A percentile compares a stretch with the other conserved stretches of the same genome.
Evolutionary conservation across 352 stramenopile genomes (phyloP).

Genomic region (Phytophthora capsici): DNA sequence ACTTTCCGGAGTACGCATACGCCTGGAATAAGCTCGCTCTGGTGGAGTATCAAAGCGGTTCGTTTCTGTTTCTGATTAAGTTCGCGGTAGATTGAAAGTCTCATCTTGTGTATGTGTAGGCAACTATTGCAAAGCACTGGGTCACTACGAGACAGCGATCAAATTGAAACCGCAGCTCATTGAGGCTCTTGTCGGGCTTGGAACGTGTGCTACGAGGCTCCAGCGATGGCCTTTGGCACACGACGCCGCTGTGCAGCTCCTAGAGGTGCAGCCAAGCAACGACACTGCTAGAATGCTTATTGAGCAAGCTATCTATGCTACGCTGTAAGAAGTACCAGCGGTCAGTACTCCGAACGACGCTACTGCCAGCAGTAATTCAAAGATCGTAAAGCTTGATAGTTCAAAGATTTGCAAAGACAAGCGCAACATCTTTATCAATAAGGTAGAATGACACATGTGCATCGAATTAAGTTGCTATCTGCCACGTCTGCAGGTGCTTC

Average conservation of each 20-base stretch:
- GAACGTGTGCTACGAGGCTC: conserved; percentile 74
- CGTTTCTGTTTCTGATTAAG: conserved; percentile 5
- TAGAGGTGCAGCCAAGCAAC: conserved; percentile 71
- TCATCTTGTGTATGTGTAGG: conserved; percentile 33
- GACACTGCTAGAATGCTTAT: conserved; percentile 66
- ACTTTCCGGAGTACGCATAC: conserved; percentile 65
- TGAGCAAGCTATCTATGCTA: conserved; percentile 68
- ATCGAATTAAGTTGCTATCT: conserved; percentile 28
- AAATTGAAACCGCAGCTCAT: conserved; percentile 75
- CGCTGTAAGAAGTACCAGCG: conserved; percentile 52
- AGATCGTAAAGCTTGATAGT: too few relatives aligned
- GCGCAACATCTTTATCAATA: too few relatives aligned
- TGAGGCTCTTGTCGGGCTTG: conserved; percentile 75
- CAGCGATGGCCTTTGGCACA: conserved; percentile 70
- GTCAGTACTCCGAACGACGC: not conserved
- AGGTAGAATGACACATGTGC: conserved; percentile 24
- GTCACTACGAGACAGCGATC: conserved; percentile 67
- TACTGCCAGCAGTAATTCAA: too few relatives aligned
- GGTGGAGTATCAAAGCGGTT: conserved; percentile 65
- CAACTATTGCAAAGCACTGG: conserved; percentile 54
- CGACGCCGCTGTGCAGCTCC: conserved; percentile 54
- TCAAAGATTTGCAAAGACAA: too few relatives aligned
- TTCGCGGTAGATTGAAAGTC: not conserved
- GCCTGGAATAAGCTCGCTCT: conserved; percentile 82
- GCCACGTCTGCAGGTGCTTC: conserved; percentile 30